Conservation (phyloP, 441 rosid species). For the Manihot esculenta region DNA sequence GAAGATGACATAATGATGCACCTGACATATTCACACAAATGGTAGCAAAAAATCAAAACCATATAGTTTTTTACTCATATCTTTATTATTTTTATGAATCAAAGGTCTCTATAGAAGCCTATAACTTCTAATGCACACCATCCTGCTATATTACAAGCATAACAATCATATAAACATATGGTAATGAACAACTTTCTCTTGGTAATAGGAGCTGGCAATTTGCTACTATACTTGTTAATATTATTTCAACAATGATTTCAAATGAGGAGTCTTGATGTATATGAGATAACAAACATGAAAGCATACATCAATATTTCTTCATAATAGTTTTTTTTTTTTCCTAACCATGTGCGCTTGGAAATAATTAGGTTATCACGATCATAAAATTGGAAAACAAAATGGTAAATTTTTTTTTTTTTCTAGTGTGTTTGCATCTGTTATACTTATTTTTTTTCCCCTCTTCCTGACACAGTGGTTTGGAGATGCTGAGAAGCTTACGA, state of each 20-base stretch:
- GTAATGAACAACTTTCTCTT: not conserved
- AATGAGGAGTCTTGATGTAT: not conserved
- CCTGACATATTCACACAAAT: not conserved
- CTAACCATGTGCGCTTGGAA: not conserved
- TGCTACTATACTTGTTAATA: not conserved
- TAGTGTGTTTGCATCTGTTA: too few species aligned
- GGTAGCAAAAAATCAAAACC: not conserved
- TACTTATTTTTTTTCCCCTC: constrained; percentile 8
- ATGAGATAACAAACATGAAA: not conserved
- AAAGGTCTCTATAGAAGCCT: not conserved
- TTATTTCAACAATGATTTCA: not conserved
- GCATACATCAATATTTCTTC: not conserved
- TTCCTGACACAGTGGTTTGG: constrained; percentile 83
- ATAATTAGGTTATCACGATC: not conserved
- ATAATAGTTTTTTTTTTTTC: not conserved
- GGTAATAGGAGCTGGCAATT: not conserved
- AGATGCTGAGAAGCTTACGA: constrained; percentile 97
- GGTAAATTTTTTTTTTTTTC: too few species aligned
- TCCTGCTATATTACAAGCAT: not conserved
- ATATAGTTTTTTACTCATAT: not conserved
- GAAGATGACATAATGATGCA: too few species aligned
- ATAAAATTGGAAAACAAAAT: constrained; percentile 4
- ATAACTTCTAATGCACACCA: not conserved
- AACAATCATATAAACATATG: not conserved
- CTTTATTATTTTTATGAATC: not conserved